A percentile compares a stretch with the other conserved stretches of the same genome.
Evolutionary conservation across 805 yeast genomes (phyloP).

Genomic region (Wickerhamomyces hampshirensis): DNA sequence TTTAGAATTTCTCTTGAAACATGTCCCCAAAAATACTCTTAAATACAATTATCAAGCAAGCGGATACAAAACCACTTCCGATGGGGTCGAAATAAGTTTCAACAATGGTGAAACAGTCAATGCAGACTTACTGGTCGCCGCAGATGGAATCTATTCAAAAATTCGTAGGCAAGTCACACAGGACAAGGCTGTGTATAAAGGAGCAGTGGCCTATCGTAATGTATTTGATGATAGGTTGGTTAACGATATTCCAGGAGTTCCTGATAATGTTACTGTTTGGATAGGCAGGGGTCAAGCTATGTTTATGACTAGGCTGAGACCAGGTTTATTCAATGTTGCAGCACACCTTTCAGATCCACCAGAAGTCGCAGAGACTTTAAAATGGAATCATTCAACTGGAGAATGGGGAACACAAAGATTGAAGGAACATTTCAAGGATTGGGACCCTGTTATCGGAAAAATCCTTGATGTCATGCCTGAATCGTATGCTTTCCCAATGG

Average conservation of each 20-base stretch:
- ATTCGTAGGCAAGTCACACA: slow-evolving; percentile 13
- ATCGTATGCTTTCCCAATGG: slow-evolving; percentile 13
- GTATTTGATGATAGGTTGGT: slow-evolving; percentile 11
- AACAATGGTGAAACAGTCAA: slow-evolving; percentile 4
- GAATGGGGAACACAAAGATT: slow-evolving; percentile 10
- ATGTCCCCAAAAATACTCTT: slow-evolving; percentile 3
- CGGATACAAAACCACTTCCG: slow-evolving; percentile 3
- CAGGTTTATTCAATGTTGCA: slow-evolving; percentile 12
- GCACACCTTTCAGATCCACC: slow-evolving; percentile 11
- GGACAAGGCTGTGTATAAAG: slow-evolving; percentile 12
- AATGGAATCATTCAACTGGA: slow-evolving; percentile 12
- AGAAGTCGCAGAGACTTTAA: slow-evolving; percentile 7
- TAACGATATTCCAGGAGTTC: slow-evolving; percentile 7
- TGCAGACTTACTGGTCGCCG: slow-evolving; percentile 11
- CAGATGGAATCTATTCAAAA: slow-evolving; percentile 16
- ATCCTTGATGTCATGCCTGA: slow-evolving; percentile 13
- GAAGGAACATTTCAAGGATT: slow-evolving; percentile 12
- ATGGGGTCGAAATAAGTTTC: slow-evolving; percentile 7
- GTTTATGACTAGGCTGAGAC: slow-evolving; percentile 12
- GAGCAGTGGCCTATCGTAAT: slow-evolving; percentile 13
- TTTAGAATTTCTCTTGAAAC: slow-evolving; percentile 6
- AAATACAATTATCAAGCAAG: slow-evolving; percentile 2
- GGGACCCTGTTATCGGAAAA: slow-evolving; percentile 13
- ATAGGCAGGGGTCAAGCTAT: slow-evolving; percentile 7
- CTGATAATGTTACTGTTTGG: slow-evolving; percentile 13